Percentiles rank a stretch among this genome's conserved stretches.
Conservation (phyloP, 257 asterid species). For the Oldenlandia corymbosa region DNA sequence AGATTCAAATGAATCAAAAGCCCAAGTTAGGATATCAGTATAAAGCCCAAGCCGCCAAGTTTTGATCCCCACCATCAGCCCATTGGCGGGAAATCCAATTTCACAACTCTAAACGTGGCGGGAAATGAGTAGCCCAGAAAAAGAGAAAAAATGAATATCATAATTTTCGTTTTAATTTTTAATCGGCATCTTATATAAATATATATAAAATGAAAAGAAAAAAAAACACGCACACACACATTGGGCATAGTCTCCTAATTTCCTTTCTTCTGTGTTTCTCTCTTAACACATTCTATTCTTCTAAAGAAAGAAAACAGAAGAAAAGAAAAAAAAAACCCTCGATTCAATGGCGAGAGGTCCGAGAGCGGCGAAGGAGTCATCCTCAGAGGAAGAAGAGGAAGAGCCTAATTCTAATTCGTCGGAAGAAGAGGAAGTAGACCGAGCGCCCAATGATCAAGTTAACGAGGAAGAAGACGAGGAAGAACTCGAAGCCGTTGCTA, state of each 20-base stretch:
- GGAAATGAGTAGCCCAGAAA: constrained; percentile 24
- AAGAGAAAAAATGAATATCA: background rate
- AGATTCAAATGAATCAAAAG: too few species aligned
- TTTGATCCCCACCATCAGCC: constrained; percentile 3
- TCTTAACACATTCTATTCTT: background rate
- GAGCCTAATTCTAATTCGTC: constrained; percentile 48
- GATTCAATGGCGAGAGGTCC: constrained; percentile 30
- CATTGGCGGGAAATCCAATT: constrained; percentile 35
- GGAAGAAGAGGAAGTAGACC: constrained; percentile 49
- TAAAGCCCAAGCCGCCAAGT: background rate
- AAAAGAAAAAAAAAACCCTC: constrained; percentile 22
- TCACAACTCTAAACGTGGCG: constrained; percentile 26
- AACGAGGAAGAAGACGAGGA: constrained; percentile 79
- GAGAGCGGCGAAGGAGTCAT: constrained; percentile 37
- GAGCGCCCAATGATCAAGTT: constrained; percentile 34
- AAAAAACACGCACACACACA: background rate
- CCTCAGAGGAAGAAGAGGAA: constrained; percentile 29
- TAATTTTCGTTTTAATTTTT: too few species aligned
- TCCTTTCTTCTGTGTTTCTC: background rate
- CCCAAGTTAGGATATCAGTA: too few species aligned
- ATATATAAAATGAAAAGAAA: background rate
- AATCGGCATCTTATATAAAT: background rate
- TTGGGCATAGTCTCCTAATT: background rate
- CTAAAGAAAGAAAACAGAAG: background rate
- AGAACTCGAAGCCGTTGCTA: constrained; percentile 94